Conservation (phyloP, 1,284 basidiomycete species). For the Stygiomarasmius scandens region DNA sequence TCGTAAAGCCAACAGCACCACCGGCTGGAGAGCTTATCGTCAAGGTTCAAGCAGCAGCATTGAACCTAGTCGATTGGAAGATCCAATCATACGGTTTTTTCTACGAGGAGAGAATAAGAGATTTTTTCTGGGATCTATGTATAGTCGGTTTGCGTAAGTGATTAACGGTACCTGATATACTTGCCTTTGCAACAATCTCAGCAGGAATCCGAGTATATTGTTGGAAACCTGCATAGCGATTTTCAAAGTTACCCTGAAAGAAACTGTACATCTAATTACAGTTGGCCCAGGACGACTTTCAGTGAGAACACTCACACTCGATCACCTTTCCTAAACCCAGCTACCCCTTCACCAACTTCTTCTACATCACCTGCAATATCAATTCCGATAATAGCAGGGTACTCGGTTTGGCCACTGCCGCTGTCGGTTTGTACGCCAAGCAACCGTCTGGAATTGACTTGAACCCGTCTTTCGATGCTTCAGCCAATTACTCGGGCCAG, state of each 20-base stretch:
- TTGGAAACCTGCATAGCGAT: slow-evolving; percentile 48
- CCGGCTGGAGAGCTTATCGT: slow-evolving; percentile 5
- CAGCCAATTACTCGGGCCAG: slow-evolving; percentile 33
- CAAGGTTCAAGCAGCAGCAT: not conserved
- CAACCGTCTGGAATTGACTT: slow-evolving; percentile 32
- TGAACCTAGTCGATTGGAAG: slow-evolving; percentile 12
- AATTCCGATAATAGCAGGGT: slow-evolving; percentile 51
- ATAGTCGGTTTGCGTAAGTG: no score
- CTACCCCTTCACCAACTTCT: slow-evolving; percentile 54
- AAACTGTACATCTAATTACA: slow-evolving; percentile 34
- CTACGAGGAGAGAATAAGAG: slow-evolving; percentile 9
- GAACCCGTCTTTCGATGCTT: slow-evolving; percentile 29
- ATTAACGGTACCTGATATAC: no score
- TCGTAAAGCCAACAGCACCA: not conserved
- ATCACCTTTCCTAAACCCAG: slow-evolving; percentile 55
- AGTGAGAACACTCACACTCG: slow-evolving; percentile 46
- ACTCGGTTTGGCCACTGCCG: slow-evolving; percentile 23
- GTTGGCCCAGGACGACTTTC: no score
- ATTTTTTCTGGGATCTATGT: slow-evolving; percentile 1
- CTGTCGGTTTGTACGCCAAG: slow-evolving; percentile 38
- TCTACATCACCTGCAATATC: slow-evolving; percentile 63
- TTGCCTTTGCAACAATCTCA: slow-evolving; percentile 45
- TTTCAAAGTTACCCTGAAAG: slow-evolving; percentile 39
- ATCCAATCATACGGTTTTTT: slow-evolving; percentile 1
- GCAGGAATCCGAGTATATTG: slow-evolving; percentile 48